Base-by-base conservation (phyloP, 2,329 filamentous ascomycete species). In the Claviceps pazoutovae region DNA sequence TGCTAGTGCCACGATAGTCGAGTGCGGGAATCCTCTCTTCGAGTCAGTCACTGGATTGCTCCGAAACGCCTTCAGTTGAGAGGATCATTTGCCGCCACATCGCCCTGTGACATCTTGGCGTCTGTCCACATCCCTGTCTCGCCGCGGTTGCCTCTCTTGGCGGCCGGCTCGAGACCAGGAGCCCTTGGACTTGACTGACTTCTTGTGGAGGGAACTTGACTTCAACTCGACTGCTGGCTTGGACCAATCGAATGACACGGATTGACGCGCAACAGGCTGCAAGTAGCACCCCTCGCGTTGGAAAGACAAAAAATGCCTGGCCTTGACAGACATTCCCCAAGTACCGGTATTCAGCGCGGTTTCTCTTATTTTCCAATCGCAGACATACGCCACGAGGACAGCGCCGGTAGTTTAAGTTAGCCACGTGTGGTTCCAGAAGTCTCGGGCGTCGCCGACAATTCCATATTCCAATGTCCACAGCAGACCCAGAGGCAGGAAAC, bases 371-470 rank as follows among this genome's bases (percentile, higher is more conserved):
- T 43, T 36, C 37, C 37, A 46, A 21, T 17, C 21, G 38, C 43
- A 14, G 43, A 38, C 34, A 23, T 36, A 4, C 34, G 51, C 48
- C 51, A 47, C 51, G 36, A 37, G 51, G 17, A 47, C 26, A 26
- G 43, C 48, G 43, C 42, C 43, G 23, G 38, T 36, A 48, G 47
- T 37, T 4, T 14, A 21, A 49, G 26, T 23, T 16, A 39, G 26
- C 44, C 48, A 44, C 26, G 44, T 47, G 37, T n/a, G 11, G 17
- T 38, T 17, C 38, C n/a, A 50, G 16, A 38, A 44, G 43, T 44
- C 50, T 46, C 38, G 23, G 48, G 44, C 44, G 43, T 49, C 51
- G 43, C 41, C 37, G 17, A 23, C 44, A n/a, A 47, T 26, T 44
- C 17, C 46, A 42, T 17, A 13, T 37, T 46, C 8, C 26, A 42